phyloP scores from a whole-genome alignment of 2,329 filamentous ascomycete species.

The Stemphylium lycopersici region DNA sequence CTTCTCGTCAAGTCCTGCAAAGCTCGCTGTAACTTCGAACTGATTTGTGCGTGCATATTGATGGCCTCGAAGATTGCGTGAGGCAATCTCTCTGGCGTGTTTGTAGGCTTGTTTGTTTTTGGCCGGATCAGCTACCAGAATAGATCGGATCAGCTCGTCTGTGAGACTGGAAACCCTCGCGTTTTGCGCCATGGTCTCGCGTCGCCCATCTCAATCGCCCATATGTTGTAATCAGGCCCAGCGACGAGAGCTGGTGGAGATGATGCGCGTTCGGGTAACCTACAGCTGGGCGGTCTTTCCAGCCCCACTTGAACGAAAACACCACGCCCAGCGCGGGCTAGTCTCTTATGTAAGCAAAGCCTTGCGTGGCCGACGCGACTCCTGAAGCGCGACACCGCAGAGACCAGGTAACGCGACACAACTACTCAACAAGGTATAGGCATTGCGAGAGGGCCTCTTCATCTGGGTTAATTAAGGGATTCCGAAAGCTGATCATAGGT shows the following conservation, averaged over 20 bases:
- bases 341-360: not conserved
- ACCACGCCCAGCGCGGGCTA: not conserved
- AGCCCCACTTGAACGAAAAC: slow-evolving; percentile 14
- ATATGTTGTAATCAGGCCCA: not conserved
- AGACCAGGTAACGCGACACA: not conserved
- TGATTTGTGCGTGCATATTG: slow-evolving; percentile 56
- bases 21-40: slow-evolving; percentile 53
- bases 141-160: slow-evolving; percentile 71
- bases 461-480: no score
- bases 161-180: slow-evolving; percentile 68
- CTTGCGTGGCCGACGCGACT: not conserved
- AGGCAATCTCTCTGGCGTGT: slow-evolving; percentile 48
- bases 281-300: slow-evolving; percentile 4
- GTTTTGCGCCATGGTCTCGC: slow-evolving; percentile 69
- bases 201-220: not conserved
- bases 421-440: not conserved
- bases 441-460: not conserved
- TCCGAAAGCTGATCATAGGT: no score
- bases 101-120: slow-evolving; percentile 46
- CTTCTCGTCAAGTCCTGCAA: slow-evolving; percentile 74
- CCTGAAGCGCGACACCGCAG: not conserved
- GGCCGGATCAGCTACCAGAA: slow-evolving; percentile 59
- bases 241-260: slow-evolving; percentile 4
- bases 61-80: slow-evolving; percentile 48
- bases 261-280: slow-evolving; percentile 17